phyloP scores from a whole-genome alignment of 805 yeast species.

The Clavispora phyllophila region DNA sequence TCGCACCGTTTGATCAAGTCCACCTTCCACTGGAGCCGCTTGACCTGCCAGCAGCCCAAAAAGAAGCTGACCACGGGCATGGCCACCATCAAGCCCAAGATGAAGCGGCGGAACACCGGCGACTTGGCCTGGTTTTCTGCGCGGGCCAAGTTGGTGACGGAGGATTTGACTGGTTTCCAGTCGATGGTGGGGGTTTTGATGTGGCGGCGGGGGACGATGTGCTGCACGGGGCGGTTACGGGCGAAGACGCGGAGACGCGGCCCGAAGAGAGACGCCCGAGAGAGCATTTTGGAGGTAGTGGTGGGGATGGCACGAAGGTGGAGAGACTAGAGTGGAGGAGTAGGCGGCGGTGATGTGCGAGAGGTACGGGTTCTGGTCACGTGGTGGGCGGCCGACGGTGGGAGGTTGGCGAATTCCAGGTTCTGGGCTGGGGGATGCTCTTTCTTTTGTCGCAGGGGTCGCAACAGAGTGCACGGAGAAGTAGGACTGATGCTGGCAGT shows the following conservation, averaged over 20 bases:
- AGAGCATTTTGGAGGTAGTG: background rate
- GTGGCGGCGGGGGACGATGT: constrained; percentile 1
- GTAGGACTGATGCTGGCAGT: too few relatives aligned
- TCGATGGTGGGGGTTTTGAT: constrained; percentile 68
- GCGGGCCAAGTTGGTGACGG: constrained; percentile 28
- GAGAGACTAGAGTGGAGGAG: background rate
- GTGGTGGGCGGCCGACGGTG: too few relatives aligned
- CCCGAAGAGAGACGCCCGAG: background rate
- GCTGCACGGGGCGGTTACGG: background rate
- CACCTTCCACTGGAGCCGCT: constrained; percentile 83
- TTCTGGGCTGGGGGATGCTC: too few relatives aligned
- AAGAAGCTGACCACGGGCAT: constrained; percentile 87
- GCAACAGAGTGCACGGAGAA: too few relatives aligned
- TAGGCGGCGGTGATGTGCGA: too few relatives aligned
- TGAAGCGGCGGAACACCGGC: constrained; percentile 32
- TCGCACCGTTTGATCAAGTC: constrained; percentile 78
- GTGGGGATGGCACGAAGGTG: background rate
- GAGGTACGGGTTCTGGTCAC: too few relatives aligned
- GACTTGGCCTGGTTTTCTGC: constrained; percentile 36
- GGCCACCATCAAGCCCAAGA: constrained; percentile 48
- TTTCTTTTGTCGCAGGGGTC: too few relatives aligned
- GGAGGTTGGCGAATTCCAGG: too few relatives aligned
- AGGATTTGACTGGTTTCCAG: constrained; percentile 73
- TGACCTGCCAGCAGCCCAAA: constrained; percentile 90
- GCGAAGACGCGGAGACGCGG: background rate